A percentile compares a stretch with the other conserved stretches of the same genome.
Conservation (phyloP, 2,329 filamentous ascomycete species). For the Remersonia thermophila region DNA sequence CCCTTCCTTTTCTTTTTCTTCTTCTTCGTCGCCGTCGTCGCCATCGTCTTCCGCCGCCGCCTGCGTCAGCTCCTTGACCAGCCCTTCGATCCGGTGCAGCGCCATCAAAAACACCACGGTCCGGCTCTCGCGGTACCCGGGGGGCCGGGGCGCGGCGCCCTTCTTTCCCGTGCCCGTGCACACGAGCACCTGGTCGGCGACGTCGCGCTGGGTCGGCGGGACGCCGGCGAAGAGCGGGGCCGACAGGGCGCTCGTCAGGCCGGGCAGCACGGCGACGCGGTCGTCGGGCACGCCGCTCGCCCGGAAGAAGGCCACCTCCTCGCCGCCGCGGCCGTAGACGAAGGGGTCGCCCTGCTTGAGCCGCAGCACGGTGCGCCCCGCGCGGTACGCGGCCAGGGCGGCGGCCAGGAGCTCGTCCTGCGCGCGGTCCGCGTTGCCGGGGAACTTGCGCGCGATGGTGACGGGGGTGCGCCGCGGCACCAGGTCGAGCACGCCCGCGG, state of each 20-base stretch:
- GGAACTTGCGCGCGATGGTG: slow-evolving; percentile 92
- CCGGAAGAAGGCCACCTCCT: slow-evolving; percentile 80
- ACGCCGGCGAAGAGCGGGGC: slow-evolving; percentile 83
- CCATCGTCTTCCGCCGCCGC: slow-evolving; percentile 23
- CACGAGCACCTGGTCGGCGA: slow-evolving; percentile 87
- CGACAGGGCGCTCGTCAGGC: slow-evolving; percentile 77
- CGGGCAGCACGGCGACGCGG: slow-evolving; percentile 61
- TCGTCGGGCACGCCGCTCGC: slow-evolving; percentile 51
- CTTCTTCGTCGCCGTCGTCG: neutral
- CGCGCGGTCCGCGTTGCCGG: slow-evolving; percentile 86
- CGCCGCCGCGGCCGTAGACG: slow-evolving; percentile 86
- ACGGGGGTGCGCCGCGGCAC: slow-evolving; percentile 82
- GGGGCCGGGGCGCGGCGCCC: slow-evolving; percentile 69
- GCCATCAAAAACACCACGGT: slow-evolving; percentile 96
- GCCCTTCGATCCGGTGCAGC: slow-evolving; percentile 64
- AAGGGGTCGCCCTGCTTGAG: slow-evolving; percentile 97
- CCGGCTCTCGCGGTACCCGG: slow-evolving; percentile 60
- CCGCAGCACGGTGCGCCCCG: slow-evolving; percentile 69
- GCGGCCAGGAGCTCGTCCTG: slow-evolving; percentile 78
- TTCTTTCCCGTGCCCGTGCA: slow-evolving; percentile 94
- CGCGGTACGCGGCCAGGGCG: slow-evolving; percentile 52
- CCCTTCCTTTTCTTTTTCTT: slow-evolving; percentile 8
- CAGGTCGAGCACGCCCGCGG: slow-evolving; percentile 72
- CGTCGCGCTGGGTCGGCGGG: slow-evolving; percentile 76
- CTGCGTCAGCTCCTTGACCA: slow-evolving; percentile 58